Conservation (phyloP, 805 yeast species). For the Naumovozyma baii region DNA sequence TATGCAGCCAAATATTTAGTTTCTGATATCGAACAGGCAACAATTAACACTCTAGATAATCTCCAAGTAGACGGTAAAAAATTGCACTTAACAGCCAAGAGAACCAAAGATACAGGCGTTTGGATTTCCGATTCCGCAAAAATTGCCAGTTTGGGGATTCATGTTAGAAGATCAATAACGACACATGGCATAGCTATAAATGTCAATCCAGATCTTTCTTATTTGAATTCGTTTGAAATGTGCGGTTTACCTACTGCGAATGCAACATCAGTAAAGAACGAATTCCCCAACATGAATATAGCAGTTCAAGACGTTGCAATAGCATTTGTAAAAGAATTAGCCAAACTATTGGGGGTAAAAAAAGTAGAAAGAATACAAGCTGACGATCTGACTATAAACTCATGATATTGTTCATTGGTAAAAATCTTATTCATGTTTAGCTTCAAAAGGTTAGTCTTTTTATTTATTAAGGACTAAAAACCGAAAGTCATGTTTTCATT, state of each 20-base stretch:
- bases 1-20: constrained; percentile 60
- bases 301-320: constrained; percentile 34
- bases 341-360: constrained; percentile 32
- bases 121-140: constrained; percentile 54
- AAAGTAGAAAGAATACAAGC: constrained; percentile 32
- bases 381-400: constrained; percentile 20
- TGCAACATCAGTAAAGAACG: constrained; percentile 44
- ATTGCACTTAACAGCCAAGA: constrained; percentile 24
- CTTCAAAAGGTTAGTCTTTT: neutral
- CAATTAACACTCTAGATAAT: constrained; percentile 37
- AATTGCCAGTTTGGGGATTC: constrained; percentile 84
- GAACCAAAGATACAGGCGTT: constrained; percentile 76
- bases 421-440: neutral
- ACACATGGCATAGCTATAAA: constrained; percentile 87
- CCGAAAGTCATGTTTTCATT: no score
- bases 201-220: constrained; percentile 60
- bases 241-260: constrained; percentile 67
- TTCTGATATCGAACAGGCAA: constrained; percentile 47
- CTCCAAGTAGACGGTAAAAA: constrained; percentile 4
- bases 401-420: neutral
- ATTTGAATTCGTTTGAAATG: constrained; percentile 63
- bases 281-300: constrained; percentile 17
- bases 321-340: constrained; percentile 37
- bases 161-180: constrained; percentile 72
- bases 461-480: neutral